A percentile compares a stretch with the other conserved stretches of the same genome.
phyloP scores from a whole-genome alignment of 345 rosid genomes.

The Fremontodendron californicum region DNA sequence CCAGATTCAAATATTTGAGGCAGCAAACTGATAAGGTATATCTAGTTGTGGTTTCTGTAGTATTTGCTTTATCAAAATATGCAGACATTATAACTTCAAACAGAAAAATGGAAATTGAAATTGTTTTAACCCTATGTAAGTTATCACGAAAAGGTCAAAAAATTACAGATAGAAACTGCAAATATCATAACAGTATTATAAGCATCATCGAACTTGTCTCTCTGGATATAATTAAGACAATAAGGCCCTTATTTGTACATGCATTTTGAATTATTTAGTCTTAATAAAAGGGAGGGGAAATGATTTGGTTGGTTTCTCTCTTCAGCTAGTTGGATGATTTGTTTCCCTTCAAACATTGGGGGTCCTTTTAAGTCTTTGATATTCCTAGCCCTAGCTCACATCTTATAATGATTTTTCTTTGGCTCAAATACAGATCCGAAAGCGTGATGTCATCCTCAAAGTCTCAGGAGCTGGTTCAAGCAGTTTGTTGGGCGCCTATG shows the following conservation, averaged over 20 bases:
- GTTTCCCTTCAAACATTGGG: not conserved
- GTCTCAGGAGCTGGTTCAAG: slow-evolving; percentile 45
- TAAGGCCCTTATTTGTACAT: not conserved
- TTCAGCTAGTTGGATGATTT: not conserved
- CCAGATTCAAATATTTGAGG: slow-evolving; percentile 61
- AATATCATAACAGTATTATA: not conserved
- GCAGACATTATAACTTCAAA: not conserved
- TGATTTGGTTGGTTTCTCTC: not conserved
- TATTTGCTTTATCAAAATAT: not conserved
- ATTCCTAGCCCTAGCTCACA: not conserved
- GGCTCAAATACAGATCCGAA: slow-evolving; percentile 62
- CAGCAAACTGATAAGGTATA: slow-evolving; percentile 65
- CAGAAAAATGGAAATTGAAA: not conserved
- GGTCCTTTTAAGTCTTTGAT: not conserved
- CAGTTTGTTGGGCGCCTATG: slow-evolving; percentile 38
- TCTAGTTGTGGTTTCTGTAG: not conserved
- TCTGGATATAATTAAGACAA: too few species aligned
- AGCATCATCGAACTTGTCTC: not conserved
- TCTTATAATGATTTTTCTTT: slow-evolving; percentile 10
- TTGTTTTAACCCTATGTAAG: not conserved
- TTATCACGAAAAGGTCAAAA: not conserved
- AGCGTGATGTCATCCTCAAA: slow-evolving; percentile 68
- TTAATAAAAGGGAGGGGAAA: not conserved
- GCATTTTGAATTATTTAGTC: not conserved
- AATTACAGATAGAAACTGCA: not conserved